Conservation (phyloP, 192 early-diverging fungal genomes). For the Podochytrium sp. region DNA sequence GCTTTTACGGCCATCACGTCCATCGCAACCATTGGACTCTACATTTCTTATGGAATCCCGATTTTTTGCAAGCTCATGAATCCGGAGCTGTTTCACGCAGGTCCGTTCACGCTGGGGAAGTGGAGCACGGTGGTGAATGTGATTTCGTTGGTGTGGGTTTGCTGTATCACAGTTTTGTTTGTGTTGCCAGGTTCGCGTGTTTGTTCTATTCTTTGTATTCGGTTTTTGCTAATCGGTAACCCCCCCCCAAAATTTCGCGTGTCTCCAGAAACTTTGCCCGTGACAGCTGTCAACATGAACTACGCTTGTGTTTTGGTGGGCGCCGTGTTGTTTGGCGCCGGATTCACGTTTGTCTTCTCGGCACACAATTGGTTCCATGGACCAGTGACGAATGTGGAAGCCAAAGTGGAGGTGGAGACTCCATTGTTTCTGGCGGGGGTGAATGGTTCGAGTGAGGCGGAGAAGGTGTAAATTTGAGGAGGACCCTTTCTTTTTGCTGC, state of each 20-base stretch:
- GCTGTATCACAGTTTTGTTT: constrained; percentile 36
- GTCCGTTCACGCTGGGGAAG: constrained; percentile 37
- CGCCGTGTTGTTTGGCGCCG: constrained; percentile 19
- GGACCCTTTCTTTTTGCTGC: too few relatives aligned
- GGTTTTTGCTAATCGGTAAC: too few relatives aligned
- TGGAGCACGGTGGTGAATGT: constrained; percentile 30
- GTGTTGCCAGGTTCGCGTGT: constrained; percentile 35
- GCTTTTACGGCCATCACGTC: constrained; percentile 45
- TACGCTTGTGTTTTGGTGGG: constrained; percentile 41
- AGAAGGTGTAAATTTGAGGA: too few relatives aligned
- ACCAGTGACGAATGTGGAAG: constrained; percentile 36
- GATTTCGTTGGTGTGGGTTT: constrained; percentile 40
- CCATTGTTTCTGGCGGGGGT: too few relatives aligned
- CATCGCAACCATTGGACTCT: constrained; percentile 44
- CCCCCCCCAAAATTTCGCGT: too few relatives aligned
- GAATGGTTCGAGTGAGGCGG: too few relatives aligned
- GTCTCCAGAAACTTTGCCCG: too few relatives aligned
- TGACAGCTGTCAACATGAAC: constrained; percentile 42
- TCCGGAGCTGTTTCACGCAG: constrained; percentile 19
- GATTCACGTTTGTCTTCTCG: constrained; percentile 11
- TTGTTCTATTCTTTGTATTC: too few relatives aligned
- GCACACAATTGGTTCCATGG: constrained; percentile 43
- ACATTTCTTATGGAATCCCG: constrained; percentile 43
- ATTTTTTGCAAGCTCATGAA: constrained; percentile 34
- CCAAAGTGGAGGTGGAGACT: too few relatives aligned